These are phyloP conservation scores for Prinsepia uniflora DNA, from an alignment of 306 rosid species.

Conservation along the genomic window DNA sequence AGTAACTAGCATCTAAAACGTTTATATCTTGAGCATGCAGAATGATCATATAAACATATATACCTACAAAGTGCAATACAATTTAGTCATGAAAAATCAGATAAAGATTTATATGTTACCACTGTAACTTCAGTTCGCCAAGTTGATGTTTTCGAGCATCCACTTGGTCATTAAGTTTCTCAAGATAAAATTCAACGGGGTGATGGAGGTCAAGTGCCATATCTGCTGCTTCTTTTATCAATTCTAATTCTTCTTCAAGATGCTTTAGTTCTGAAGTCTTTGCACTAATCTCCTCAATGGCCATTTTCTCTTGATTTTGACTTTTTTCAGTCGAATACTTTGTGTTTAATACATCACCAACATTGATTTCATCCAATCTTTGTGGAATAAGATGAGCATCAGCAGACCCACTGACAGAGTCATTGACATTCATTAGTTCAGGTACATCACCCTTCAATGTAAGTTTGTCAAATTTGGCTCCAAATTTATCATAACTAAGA, in stretches of 20 bases:
- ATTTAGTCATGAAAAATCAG: conserved; percentile 7
- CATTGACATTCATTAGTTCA: conserved; percentile 19
- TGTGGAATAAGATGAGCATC: too few relatives aligned
- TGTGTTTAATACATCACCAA: not conserved
- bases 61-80: not conserved
- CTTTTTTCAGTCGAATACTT: conserved; percentile 21
- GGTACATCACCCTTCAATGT: conserved; percentile 33
- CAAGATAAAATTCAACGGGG: conserved; percentile 53
- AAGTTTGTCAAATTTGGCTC: conserved; percentile 33
- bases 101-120: conserved; percentile 37
- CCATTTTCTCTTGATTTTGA: conserved; percentile 43
- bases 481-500: conserved; percentile 23
- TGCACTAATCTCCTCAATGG: conserved; percentile 31
- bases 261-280: conserved; percentile 44
- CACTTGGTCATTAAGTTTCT: conserved; percentile 51
- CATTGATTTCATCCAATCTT: too few relatives aligned
- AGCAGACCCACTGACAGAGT: not conserved
- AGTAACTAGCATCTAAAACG: conserved; percentile 9
- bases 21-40: not conserved
- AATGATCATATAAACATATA: not conserved
- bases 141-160: conserved; percentile 40
- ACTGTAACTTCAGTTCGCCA: conserved; percentile 46
- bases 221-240: conserved; percentile 48
- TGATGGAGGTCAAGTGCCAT: conserved; percentile 49
- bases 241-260: conserved; percentile 61